phyloP scores from a whole-genome alignment of 2,329 filamentous ascomycete species.

The Botryosphaeria dothidea region DNA sequence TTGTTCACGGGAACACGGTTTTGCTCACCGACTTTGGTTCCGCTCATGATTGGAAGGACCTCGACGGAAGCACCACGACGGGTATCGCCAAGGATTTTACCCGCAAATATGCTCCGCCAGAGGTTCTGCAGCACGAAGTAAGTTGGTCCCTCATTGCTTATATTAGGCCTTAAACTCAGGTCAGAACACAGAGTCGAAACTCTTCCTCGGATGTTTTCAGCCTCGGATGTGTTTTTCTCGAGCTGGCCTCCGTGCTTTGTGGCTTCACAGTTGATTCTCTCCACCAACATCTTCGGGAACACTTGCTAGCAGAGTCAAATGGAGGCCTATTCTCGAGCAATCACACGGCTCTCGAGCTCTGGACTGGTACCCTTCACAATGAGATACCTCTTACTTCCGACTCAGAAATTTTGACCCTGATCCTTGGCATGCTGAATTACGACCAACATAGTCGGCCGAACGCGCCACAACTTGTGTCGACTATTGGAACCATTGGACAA shows the following conservation, averaged over 20 bases:
- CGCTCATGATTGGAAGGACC: constrained; percentile 22
- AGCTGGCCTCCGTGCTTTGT: background rate
- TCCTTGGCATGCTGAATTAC: too few species aligned
- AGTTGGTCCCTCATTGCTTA: background rate
- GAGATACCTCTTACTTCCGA: too few species aligned
- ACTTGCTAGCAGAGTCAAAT: too few species aligned
- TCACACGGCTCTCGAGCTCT: background rate
- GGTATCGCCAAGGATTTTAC: background rate
- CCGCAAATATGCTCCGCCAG: background rate
- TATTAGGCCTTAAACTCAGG: rapidly evolving
- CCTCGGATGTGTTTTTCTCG: background rate
- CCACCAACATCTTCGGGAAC: background rate
- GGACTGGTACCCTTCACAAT: background rate
- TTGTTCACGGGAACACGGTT: constrained; percentile 25
- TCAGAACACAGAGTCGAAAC: background rate
- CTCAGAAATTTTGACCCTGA: too few species aligned
- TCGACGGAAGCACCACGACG: constrained; percentile 20
- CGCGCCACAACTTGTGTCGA: too few species aligned
- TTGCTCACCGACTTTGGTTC: constrained; percentile 33
- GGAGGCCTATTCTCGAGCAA: background rate
- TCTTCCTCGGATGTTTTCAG: background rate
- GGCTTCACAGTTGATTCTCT: background rate
- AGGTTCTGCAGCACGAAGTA: background rate
- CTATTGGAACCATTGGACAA: too few species aligned
- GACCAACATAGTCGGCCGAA: too few species aligned